Conservation (phyloP, 2,329 filamentous ascomycete species). For the Coniochaeta prunicola region DNA sequence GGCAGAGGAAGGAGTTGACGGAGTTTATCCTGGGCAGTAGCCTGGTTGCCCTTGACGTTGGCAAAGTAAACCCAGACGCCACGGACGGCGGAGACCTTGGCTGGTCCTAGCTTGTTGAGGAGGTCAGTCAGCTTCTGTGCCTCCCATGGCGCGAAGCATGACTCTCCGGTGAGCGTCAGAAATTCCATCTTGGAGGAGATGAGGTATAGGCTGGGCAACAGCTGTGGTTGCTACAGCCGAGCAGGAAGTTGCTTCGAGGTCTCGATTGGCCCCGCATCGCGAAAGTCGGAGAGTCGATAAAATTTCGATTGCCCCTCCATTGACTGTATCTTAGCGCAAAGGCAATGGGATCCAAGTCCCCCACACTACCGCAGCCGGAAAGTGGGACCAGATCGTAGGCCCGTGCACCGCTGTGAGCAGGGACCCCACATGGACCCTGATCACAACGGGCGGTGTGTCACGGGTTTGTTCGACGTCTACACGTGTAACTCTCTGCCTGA, state of each 20-base stretch:
- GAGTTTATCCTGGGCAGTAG: constrained; percentile 36
- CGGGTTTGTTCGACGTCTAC: too few relatives aligned
- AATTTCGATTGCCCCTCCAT: background rate
- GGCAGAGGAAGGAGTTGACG: constrained; percentile 37
- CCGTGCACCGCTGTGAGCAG: too few relatives aligned
- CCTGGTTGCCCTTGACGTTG: constrained; percentile 42
- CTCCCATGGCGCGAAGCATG: constrained; percentile 43
- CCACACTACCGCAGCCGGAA: background rate
- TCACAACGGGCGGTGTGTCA: background rate
- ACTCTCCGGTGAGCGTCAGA: constrained; percentile 23
- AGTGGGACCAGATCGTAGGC: too few relatives aligned
- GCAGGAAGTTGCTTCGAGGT: background rate
- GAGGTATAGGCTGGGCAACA: background rate
- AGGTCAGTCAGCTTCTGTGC: constrained; percentile 35
- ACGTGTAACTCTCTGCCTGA: too few relatives aligned
- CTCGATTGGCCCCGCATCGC: background rate
- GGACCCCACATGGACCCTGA: background rate
- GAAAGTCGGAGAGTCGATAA: background rate
- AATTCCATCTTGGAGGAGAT: constrained; percentile 13
- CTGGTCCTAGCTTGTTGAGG: constrained; percentile 29
- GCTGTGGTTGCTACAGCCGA: background rate
- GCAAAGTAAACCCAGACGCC: constrained; percentile 62
- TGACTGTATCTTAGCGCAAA: background rate
- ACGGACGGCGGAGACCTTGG: constrained; percentile 39
- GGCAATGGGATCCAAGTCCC: background rate